Base-by-base conservation (phyloP, 192 early-diverging fungal genomes). In the Rhizophagus clarus region DNA sequence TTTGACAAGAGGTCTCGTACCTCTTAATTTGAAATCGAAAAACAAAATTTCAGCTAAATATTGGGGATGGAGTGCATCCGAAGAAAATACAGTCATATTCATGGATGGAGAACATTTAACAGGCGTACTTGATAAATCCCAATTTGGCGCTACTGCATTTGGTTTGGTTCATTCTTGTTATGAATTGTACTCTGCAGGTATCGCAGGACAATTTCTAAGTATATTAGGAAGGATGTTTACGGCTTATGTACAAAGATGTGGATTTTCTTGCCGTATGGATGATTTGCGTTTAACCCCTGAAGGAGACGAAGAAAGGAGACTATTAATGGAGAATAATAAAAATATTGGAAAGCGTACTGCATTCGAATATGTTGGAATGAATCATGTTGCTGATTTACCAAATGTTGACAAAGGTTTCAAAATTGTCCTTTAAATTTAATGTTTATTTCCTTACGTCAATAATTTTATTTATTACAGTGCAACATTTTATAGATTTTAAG, bases 201-300 rank as follows among this genome's bases (percentile, higher is more conserved):
- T 94, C 49, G 97, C 98, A 4, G 97, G 96, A 12, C 92, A 94
- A 78, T 88, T 99, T 68, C 89, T 99, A 76, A 94, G 94, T 81
- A 93, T 96, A 49, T 88, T 99, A 42, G 92, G 96, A 42, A 93
- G 97, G 40, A 83, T 99, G 71, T 98, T 99, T 85, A 93, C 96
- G 17, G 88, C 88, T 37, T 98, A 96, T 84, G 87, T 95, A 15
- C 97, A 98, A 83, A 88, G 90, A 74, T 91, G 88, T 73, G 98
- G 95, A 26, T 99, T 99, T 83, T 92, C 94, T 63, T 99, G 98
- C 87, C 92, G 98, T 77, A 98, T 99, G 96, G 97, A 99, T 82
- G 98, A 99, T 91, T 89, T 99, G 87, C 86, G 90, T 61, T 87
- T 99, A 40, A 98, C 93, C 28, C 82, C 82, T 10, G 89, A 93